Base-by-base conservation (phyloP, 177 flowering plant species). In the Vitis hybrid region DNA sequence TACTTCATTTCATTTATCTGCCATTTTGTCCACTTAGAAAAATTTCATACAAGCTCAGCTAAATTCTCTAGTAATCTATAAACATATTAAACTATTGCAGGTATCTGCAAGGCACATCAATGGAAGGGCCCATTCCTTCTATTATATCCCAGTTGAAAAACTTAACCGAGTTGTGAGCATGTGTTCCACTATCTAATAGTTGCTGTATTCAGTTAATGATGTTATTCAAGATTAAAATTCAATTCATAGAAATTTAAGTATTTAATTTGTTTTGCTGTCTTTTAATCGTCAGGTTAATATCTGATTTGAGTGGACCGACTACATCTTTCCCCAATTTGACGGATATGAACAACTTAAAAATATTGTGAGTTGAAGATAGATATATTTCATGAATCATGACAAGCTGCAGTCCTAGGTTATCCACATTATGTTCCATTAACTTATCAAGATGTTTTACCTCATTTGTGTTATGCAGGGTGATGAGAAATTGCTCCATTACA, bases 101-200 rank as follows among this genome's bases (percentile, higher is more conserved):
- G 66, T 85, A 89, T 70, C 62, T 91, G 84, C 93, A 87, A 68
- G 99, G 98, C 21, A 88, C 99, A 55, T 77, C 81, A 2, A 72
- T 93, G 91, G 85, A 78, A 64, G 94, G 94, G 7, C 99, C 98
- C 2, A 80, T 96, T 76, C 98, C 99, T 76, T 69, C 80, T 18
- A 76, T 69, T 24, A 80, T 96, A 56, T 84, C 91, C 11, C 24
- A 4, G 56, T 75, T 96, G 80, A 81, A 21, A 73, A 87, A 85
- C 69, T 74, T 96, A 65, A 68, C 30, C 1, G 75, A 81, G 4
- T 68, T 96, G 99, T 93, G 69, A 85, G 94, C n/a, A 35, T 60
- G 66, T 30, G 15, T n/a, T 30, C 24, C 60, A 18, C 52, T 3
- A 56, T 68, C 21, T 69, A 14, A 30, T 59, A 51, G 11, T 13